Evolutionary conservation across 129 eudicot species (phyloP), one percentile per base, ranked within the genome.

Genomic region (Saussurea involucrata): DNA sequence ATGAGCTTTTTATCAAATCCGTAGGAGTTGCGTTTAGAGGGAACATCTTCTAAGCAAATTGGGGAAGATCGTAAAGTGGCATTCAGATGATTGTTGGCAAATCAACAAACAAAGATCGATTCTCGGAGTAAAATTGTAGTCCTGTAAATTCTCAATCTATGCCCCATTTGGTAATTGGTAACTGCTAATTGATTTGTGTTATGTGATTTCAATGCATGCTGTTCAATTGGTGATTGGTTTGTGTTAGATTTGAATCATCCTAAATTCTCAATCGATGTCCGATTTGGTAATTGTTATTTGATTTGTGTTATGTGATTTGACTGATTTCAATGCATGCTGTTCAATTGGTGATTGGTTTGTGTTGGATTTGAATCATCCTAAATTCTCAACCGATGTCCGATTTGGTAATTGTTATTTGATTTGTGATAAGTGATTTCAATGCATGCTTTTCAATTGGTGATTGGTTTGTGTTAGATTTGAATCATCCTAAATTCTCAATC

Each of bases 201-300:
- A 37, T 7, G 9, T 8, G 44, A 37, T 37, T 37, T 37, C 49
- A 40, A 40, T 40, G 15, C 49, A 40, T 40, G 49, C 0, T 40
- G 49, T 40, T 40, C 49, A 40, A 40, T 40, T 46, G 60, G 60
- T 49, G 21, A 49, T 49, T 49, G 22, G 55, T 49, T 17, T 49
- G 22, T 49, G 60, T 17, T 49, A 49, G 60, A 49, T n/a, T 9
- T 6, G 21, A 53, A 29, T 31, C 53, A 34, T 63, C 64, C 27
- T 76, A 22, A 46, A 10, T 65, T 10, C 36, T 76, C 11, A 65
- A 64, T 27, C 22, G 44, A 11, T 76, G 64, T 12, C 73, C 20
- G 22, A 63, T 66, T 66, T 76, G 81, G 69, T 77, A 77, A 33
- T 68, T 4, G 34, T 3, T 31, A 4, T 10, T 40, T 40, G 49